Conservation (phyloP, 306 rosid genomes). For the Inga leiocalycina region DNA sequence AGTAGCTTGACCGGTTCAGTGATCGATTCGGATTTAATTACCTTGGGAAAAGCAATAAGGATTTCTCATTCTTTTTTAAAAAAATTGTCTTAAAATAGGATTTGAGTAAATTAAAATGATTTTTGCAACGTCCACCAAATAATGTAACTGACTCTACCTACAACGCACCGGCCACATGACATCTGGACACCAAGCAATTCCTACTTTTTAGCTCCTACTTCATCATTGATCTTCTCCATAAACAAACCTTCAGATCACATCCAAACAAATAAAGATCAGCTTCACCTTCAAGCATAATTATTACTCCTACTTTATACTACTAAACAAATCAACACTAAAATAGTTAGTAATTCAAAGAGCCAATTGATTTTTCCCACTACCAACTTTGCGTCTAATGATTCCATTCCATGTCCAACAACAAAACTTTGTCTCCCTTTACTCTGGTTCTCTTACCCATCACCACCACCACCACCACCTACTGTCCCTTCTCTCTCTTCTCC, state of each 20-base stretch:
- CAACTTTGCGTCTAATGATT: neutral
- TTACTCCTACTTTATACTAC: neutral
- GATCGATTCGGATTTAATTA: too few relatives aligned
- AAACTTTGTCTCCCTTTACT: neutral
- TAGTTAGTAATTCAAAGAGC: neutral
- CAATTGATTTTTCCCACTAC: neutral
- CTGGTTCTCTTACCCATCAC: neutral
- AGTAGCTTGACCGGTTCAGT: too few relatives aligned
- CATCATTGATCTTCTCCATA: neutral
- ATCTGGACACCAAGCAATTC: neutral
- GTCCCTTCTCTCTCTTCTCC: neutral
- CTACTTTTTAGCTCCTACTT: neutral
- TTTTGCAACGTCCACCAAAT: neutral
- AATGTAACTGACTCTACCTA: neutral
- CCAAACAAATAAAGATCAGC: neutral
- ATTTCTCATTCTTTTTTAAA: too few relatives aligned
- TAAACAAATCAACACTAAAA: neutral
- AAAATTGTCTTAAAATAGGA: too few relatives aligned
- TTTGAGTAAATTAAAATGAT: neutral
- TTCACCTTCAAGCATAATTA: neutral
- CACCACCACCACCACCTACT: constrained; percentile 5
- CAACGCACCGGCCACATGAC: neutral
- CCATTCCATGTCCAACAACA: neutral
- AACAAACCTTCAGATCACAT: neutral
- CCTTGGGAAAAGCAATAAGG: too few relatives aligned